Evolutionary conservation across 495 filamentous ascomycete species (phyloP), one percentile per base, ranked within the genome.

Genomic region (Trichoderma orchidacearum): DNA sequence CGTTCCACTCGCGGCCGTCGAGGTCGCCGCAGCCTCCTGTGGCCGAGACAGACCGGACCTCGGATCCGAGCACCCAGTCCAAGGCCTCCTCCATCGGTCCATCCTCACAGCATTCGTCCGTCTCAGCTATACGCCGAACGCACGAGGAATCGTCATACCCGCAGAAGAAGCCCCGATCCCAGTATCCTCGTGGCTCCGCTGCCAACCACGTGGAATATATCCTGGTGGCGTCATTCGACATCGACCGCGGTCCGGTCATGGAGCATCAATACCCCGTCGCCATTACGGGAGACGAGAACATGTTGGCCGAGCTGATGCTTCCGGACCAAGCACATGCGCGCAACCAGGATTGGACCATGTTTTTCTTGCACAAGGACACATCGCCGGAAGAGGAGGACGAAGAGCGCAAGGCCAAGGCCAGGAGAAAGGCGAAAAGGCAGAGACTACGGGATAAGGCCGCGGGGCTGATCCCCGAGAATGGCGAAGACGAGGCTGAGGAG

Each of bases 141-240:
- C 66, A 66, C 61, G 67, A 65, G 58, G 64, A 67, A 64, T 67
- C 67, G 67, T n/a, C n/a, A n/a, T 71, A 74, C 63, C 72, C 64
- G 15, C 61, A 63, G 25, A 67, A 71, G 53, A 81, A 71, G 60
- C 70, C 88, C 64, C 88, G 84, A 60, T 92, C 90, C 38, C 90
- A 96, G 65, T 96, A 96, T 66, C 90, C 90, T 1, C 75, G 81
- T 9, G 83, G 89, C 56, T 82, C 71, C 38, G 66, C 79, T 30
- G 90, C 95, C 69, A 90, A 87, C 59, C 93, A 99, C 84, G 93
- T 99, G 65, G 93, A 97, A 67, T 99, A 96, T 65, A 96, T 99
- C 56, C 76, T 99, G n/a, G 94, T 99, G 53, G 93, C 93, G 0
- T 93, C 90, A 3, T 99, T 99, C 69, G 89, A 96, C 64, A 95